phyloP scores from a whole-genome alignment of 2,329 filamentous ascomycete genomes.

The Aspergillus sp. region DNA sequence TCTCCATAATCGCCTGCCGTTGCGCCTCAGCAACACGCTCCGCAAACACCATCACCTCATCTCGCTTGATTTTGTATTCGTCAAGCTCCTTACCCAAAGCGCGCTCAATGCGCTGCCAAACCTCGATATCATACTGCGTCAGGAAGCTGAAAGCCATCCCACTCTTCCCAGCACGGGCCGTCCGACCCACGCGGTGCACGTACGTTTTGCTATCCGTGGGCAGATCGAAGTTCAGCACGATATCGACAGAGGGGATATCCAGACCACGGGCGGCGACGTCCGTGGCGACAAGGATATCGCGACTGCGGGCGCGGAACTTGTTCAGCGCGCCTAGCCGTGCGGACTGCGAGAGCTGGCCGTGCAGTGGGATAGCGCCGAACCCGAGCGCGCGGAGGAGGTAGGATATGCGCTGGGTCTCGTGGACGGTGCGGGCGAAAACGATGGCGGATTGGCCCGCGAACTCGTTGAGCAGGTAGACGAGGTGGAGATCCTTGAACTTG shows the following conservation, averaged over 20 bases:
- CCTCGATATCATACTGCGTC: conserved; percentile 80
- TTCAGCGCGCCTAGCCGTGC: conserved; percentile 77
- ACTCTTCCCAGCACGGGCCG: conserved; percentile 75
- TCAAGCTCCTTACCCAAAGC: conserved; percentile 68
- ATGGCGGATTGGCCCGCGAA: conserved; percentile 79
- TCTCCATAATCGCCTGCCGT: conserved; percentile 65
- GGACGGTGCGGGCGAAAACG: conserved; percentile 85
- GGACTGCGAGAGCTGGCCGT: conserved; percentile 85
- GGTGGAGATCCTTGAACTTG: conserved; percentile 79
- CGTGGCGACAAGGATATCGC: conserved; percentile 79
- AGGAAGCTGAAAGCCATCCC: conserved; percentile 73
- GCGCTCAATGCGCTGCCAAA: conserved; percentile 72
- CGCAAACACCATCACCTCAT: conserved; percentile 77
- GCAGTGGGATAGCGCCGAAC: conserved; percentile 83
- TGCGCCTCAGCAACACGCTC: conserved; percentile 75
- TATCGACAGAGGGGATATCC: conserved; percentile 84
- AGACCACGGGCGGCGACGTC: conserved; percentile 90
- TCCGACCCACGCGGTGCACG: conserved; percentile 81
- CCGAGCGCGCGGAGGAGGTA: conserved; percentile 76
- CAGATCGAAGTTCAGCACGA: conserved; percentile 79
- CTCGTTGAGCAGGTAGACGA: conserved; percentile 79
- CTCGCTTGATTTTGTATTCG: conserved; percentile 63
- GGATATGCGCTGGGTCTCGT: conserved; percentile 78
- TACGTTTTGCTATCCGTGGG: conserved; percentile 84
- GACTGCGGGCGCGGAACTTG: conserved; percentile 75